These are phyloP conservation scores for Colletotrichum eremochloae DNA, from an alignment of 2,329 filamentous ascomycete species.

Conservation along the genomic window DNA sequence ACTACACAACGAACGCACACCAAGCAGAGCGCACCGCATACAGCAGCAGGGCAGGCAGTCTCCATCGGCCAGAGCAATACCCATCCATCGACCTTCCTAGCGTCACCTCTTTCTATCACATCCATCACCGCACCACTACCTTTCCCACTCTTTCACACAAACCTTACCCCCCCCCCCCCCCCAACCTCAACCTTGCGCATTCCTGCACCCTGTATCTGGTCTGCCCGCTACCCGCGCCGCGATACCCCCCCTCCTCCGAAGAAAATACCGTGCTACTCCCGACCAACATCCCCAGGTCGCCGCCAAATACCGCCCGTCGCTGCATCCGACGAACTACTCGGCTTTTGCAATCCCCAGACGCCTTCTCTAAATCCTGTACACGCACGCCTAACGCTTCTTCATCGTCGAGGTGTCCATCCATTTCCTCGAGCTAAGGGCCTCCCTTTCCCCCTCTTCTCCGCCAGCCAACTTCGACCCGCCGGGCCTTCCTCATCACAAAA, in stretches of 20 bases:
- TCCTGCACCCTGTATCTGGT: slow-evolving; percentile 21
- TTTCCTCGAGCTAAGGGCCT: slow-evolving; percentile 9
- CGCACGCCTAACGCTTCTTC: slow-evolving; percentile 6
- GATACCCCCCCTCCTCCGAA: slow-evolving; percentile 13
- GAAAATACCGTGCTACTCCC: slow-evolving; percentile 23
- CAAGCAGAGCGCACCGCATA: background rate
- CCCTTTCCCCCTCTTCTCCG: slow-evolving; percentile 10
- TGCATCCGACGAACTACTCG: slow-evolving; percentile 17
- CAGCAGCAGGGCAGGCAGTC: slow-evolving; percentile 3
- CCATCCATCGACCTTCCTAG: slow-evolving; percentile 15
- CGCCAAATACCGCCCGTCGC: slow-evolving; percentile 11
- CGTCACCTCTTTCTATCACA: slow-evolving; percentile 24
- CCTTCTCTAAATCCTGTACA: slow-evolving; percentile 10
- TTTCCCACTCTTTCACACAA: background rate
- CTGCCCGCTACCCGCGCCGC: slow-evolving; percentile 22
- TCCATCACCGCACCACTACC: slow-evolving; percentile 14
- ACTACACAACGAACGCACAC: background rate
- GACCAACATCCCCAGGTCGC: slow-evolving; percentile 18
- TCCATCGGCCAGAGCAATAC: background rate
- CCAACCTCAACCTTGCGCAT: slow-evolving; percentile 21
- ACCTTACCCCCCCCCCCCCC: slow-evolving; percentile 5
- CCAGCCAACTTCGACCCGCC: slow-evolving; percentile 10
- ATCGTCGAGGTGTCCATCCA: background rate
- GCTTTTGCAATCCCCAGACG: slow-evolving; percentile 15
- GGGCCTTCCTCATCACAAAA: slow-evolving; percentile 11